phyloP scores from a whole-genome alignment of 768 basidiomycete genomes.

The Tylopilus vinaceipallidus region DNA sequence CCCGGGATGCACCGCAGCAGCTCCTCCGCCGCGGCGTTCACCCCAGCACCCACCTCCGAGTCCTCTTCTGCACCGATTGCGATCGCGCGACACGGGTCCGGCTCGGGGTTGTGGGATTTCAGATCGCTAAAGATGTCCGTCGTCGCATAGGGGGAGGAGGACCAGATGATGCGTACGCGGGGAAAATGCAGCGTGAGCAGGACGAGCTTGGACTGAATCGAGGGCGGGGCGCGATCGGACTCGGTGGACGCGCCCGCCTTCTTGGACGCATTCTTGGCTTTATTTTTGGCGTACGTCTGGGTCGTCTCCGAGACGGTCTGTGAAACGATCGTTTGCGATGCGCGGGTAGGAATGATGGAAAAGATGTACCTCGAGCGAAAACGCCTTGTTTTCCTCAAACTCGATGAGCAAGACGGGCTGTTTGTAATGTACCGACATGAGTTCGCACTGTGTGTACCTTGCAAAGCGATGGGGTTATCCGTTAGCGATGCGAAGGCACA shows the following conservation, averaged over 20 bases:
- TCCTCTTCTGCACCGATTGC: slow-evolving; percentile 80
- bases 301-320: slow-evolving; percentile 58
- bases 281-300: slow-evolving; percentile 64
- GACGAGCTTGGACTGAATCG: slow-evolving; percentile 89
- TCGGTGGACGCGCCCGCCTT: slow-evolving; percentile 30
- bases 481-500: neutral
- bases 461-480: neutral
- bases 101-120: slow-evolving; percentile 76
- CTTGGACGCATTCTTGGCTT: slow-evolving; percentile 56
- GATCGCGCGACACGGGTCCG: slow-evolving; percentile 74
- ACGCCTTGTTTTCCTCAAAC: slow-evolving; percentile 96
- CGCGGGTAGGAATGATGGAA: neutral
- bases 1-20: slow-evolving; percentile 82
- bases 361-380: slow-evolving; percentile 76
- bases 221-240: slow-evolving; percentile 40
- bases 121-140: slow-evolving; percentile 92
- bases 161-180: slow-evolving; percentile 93
- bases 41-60: slow-evolving; percentile 59
- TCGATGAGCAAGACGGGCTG: slow-evolving; percentile 91
- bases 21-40: slow-evolving; percentile 79
- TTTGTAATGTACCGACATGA: slow-evolving; percentile 96
- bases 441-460: slow-evolving; percentile 95
- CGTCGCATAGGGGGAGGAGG: slow-evolving; percentile 90
- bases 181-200: slow-evolving; percentile 89
- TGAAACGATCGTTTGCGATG: neutral